A percentile compares a stretch with the other conserved stretches of the same genome.
These are phyloP conservation scores for Gossypium rotundifolium DNA, from an alignment of 345 rosid genomes.

Conservation along the genomic window DNA sequence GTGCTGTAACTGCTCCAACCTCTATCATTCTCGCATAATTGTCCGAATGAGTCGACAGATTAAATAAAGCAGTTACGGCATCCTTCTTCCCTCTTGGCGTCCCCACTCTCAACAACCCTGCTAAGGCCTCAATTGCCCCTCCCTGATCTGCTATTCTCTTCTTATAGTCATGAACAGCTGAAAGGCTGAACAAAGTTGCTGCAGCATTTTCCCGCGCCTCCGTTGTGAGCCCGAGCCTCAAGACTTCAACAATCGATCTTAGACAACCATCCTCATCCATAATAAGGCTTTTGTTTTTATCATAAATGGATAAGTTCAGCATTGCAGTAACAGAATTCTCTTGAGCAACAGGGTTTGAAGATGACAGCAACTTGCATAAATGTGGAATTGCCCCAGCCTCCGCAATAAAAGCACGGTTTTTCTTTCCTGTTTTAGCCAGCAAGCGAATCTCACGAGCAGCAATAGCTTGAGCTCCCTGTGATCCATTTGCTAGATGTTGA, in stretches of 20 bases:
- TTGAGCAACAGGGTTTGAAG: conserved; percentile 58
- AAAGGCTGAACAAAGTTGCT: conserved; percentile 86
- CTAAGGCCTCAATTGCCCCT: conserved; percentile 72
- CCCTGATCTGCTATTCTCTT: conserved; percentile 68
- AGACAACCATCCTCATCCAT: conserved; percentile 83
- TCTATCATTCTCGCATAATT: conserved; percentile 76
- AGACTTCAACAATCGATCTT: conserved; percentile 59
- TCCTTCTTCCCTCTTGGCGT: conserved; percentile 90
- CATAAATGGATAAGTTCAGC: conserved; percentile 83
- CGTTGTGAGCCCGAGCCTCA: conserved; percentile 65
- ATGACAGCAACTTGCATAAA: conserved; percentile 51
- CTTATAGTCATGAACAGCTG: conserved; percentile 89
- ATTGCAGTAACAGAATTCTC: conserved; percentile 93
- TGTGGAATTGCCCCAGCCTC: conserved; percentile 91
- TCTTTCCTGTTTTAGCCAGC: conserved; percentile 82
- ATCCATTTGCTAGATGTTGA: conserved; percentile 57
- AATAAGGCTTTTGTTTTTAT: conserved; percentile 74
- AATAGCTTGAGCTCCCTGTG: conserved; percentile 53
- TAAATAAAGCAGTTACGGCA: conserved; percentile 85
- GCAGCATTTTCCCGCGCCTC: conserved; percentile 95
- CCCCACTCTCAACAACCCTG: conserved; percentile 60
- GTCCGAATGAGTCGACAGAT: conserved; percentile 76
- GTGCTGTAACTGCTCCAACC: conserved; percentile 69
- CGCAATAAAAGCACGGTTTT: conserved; percentile 79
- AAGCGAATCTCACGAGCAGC: conserved; percentile 83